Base-by-base conservation (phyloP, 805 yeast species). In the Groenewaldozyma salmanticensis region DNA sequence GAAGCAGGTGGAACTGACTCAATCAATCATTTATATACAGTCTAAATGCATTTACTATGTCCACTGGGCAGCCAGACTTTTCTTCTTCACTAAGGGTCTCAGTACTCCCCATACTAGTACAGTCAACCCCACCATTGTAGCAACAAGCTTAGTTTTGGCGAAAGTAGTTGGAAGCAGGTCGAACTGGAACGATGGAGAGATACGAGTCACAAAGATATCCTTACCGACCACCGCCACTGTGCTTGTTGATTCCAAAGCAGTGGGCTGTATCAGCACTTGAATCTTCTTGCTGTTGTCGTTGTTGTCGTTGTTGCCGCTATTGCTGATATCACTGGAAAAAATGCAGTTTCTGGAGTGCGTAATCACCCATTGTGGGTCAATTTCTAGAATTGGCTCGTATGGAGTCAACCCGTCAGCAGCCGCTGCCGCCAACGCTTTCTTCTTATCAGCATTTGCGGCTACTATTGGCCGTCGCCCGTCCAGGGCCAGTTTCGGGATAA, bases 121-220 rank as follows among this genome's bases (percentile, higher is more conserved):
- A 13, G 38, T 18, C 36, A 88, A 64, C 0, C 70, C 65, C 0
- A 61, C 59, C 2, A 88, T 69, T 1, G 95, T 83, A 4, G 67
- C 46, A 4, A 81, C 36, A 34, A 90, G 69, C 50, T 77, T 79
- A 11, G 65, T 55, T 53, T 75, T 81, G 51, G 80, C 85, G 55
- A 92, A 92, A 39, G 70, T 67, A 22, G 69, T 62, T 20, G 78
- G 73, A 57, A 90, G 68, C 38, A 75, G 67, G 61, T 90, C 98
- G 61, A 84, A 88, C 31, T 85, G 83, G 33, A 74, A 74, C 0
- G 96, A 84, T 0, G 97, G 96, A 38, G 81, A 72, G 15, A 82
- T 69, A 42, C 76, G 68, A 0, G 94, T 79, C 54, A 88, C 83
- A 63, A 83, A 88, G 4, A 81, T 58, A 55, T 85, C 94, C 29